Percentiles rank a stretch among this genome's conserved stretches.
phyloP scores from a whole-genome alignment of 2,329 filamentous ascomycete genomes.

The Incumbomyces lentus region DNA sequence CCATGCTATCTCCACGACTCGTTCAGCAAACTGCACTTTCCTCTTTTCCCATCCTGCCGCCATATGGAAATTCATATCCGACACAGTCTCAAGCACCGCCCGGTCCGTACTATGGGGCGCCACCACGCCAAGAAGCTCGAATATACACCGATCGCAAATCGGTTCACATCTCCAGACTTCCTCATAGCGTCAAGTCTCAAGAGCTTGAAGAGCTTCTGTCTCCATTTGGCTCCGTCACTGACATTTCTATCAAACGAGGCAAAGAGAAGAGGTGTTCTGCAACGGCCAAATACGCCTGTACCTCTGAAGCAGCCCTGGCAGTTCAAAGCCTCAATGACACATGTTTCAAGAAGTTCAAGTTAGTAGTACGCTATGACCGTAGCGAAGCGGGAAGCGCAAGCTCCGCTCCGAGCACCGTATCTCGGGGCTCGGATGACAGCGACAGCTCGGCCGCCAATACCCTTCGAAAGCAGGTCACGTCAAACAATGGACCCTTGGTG shows the following conservation, averaged over 20 bases:
- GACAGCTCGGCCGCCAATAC: conserved; percentile 6
- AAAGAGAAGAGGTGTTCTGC: conserved; percentile 16
- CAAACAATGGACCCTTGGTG: conserved; percentile 11
- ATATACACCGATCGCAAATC: conserved; percentile 11
- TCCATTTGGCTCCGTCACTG: conserved; percentile 11
- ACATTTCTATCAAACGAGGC: conserved; percentile 16
- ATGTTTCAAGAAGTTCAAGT: background rate
- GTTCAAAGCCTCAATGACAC: conserved; percentile 12
- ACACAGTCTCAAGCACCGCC: background rate
- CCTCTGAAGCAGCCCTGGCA: conserved; percentile 12
- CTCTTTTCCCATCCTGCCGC: background rate
- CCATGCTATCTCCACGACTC: background rate
- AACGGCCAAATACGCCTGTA: conserved; percentile 10
- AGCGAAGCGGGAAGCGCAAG: conserved; percentile 3
- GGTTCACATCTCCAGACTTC: conserved; percentile 14
- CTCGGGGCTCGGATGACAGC: background rate
- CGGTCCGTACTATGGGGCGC: conserved; percentile 5
- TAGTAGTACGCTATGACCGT: conserved; percentile 1
- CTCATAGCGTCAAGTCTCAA: conserved; percentile 11
- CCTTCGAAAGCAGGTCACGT: background rate
- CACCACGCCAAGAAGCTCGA: background rate
- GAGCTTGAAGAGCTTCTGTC: conserved; percentile 13
- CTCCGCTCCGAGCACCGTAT: conserved; percentile 2
- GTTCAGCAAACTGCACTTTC: background rate
- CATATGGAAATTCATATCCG: background rate